These are phyloP conservation scores for Lagerstroemia speciosa DNA, from an alignment of 345 rosid genomes.

Conservation along the genomic window DNA sequence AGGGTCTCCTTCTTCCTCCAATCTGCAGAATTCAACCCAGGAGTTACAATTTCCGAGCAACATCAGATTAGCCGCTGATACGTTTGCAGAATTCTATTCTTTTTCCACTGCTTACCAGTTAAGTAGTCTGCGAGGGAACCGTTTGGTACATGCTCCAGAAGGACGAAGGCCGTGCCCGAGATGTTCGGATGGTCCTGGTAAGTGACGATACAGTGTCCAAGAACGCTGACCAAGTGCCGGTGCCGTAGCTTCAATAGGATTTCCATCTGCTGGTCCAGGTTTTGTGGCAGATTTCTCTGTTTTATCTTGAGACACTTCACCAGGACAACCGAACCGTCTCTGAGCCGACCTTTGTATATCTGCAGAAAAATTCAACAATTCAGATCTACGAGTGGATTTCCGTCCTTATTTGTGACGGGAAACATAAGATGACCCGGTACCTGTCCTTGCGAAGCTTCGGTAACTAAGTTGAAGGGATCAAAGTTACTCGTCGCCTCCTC, in stretches of 20 bases:
- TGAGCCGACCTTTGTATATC: slow-evolving; percentile 65
- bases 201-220: slow-evolving; percentile 73
- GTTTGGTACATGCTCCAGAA: slow-evolving; percentile 61
- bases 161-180: slow-evolving; percentile 44
- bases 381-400: background rate
- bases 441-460: slow-evolving; percentile 52
- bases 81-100: background rate
- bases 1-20: slow-evolving; percentile 64
- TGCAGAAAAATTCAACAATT: slow-evolving; percentile 11
- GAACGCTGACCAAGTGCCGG: slow-evolving; percentile 68
- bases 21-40: slow-evolving; percentile 32
- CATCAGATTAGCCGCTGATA: background rate
- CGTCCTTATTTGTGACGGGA: background rate
- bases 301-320: slow-evolving; percentile 64
- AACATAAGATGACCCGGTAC: slow-evolving; percentile 14
- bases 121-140: slow-evolving; percentile 62
- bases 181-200: slow-evolving; percentile 60
- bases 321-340: slow-evolving; percentile 54
- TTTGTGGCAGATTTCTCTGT: slow-evolving; percentile 58
- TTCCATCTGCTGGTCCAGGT: slow-evolving; percentile 61
- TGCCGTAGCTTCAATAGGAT: slow-evolving; percentile 78
- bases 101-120: slow-evolving; percentile 32
- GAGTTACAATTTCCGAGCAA: background rate
- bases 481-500: slow-evolving; percentile 82
- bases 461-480: slow-evolving; percentile 49